Conservation (phyloP, 306 rosid species). For the Ammopiptanthus mongolicus region DNA sequence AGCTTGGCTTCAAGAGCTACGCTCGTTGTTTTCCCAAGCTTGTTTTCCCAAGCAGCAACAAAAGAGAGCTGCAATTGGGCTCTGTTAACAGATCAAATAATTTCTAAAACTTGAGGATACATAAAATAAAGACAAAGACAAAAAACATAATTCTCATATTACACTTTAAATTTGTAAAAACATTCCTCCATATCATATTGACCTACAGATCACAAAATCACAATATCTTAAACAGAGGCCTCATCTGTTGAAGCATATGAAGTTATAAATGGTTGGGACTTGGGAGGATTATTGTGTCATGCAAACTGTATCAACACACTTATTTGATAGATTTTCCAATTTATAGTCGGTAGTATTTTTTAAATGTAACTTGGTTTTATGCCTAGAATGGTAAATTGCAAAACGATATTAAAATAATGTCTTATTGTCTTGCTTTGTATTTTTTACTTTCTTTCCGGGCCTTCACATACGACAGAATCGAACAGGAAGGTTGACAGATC, state of each 20-base stretch:
- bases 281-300: background rate
- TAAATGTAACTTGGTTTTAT: too few relatives aligned
- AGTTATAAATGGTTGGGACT: background rate
- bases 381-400: too few relatives aligned
- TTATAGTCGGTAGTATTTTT: background rate
- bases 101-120: background rate
- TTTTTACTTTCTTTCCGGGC: too few relatives aligned
- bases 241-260: background rate
- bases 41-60: conserved; percentile 90
- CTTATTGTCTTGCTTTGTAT: too few relatives aligned
- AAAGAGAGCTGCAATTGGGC: conserved; percentile 67
- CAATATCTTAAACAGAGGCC: background rate
- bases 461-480: too few relatives aligned
- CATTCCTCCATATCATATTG: background rate
- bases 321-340: background rate
- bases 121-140: background rate
- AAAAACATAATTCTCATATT: background rate
- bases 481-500: too few relatives aligned
- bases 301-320: background rate
- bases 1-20: conserved; percentile 74
- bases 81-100: conserved; percentile 41
- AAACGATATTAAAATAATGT: too few relatives aligned
- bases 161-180: background rate
- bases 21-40: too few relatives aligned
- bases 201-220: background rate